Conservation (phyloP, 345 rosid genomes). For the Citropsis articulata region DNA sequence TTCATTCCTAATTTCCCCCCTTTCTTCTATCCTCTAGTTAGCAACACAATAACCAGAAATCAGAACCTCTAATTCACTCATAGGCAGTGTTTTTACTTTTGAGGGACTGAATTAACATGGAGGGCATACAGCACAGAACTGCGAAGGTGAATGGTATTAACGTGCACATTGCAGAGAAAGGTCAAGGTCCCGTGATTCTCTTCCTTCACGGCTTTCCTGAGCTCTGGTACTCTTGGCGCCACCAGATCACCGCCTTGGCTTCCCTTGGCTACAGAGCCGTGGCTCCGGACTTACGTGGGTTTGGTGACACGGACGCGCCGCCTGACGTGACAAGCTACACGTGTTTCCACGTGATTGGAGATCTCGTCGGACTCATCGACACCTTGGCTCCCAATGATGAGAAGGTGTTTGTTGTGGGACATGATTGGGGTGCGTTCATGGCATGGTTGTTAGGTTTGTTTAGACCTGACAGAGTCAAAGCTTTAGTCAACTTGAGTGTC, state of each 20-base stretch:
- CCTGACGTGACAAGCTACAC: conserved; percentile 40
- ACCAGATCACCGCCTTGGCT: conserved; percentile 62
- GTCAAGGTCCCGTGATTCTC: conserved; percentile 54
- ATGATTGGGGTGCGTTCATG: conserved; percentile 65
- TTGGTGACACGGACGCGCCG: conserved; percentile 73
- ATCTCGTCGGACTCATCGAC: conserved; percentile 47
- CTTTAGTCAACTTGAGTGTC: conserved; percentile 56
- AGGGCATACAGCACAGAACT: conserved; percentile 48
- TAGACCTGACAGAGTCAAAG: conserved; percentile 63
- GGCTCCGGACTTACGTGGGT: conserved; percentile 89
- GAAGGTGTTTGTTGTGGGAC: conserved; percentile 62
- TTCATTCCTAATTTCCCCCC: too few relatives aligned
- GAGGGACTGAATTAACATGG: conserved; percentile 20
- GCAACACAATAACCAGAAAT: background rate
- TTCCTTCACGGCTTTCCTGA: conserved; percentile 86
- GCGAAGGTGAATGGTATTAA: conserved; percentile 56
- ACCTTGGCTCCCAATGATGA: conserved; percentile 32
- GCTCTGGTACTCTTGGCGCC: conserved; percentile 89
- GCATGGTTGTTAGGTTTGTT: conserved; percentile 60
- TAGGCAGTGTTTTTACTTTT: too few relatives aligned
- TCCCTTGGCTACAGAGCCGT: conserved; percentile 66
- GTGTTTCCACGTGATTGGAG: conserved; percentile 49
- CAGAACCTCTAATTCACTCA: too few relatives aligned
- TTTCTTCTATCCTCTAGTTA: too few relatives aligned
- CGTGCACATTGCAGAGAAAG: conserved; percentile 74